phyloP scores from a whole-genome alignment of 768 basidiomycete species.

The Mycena galericulata region DNA sequence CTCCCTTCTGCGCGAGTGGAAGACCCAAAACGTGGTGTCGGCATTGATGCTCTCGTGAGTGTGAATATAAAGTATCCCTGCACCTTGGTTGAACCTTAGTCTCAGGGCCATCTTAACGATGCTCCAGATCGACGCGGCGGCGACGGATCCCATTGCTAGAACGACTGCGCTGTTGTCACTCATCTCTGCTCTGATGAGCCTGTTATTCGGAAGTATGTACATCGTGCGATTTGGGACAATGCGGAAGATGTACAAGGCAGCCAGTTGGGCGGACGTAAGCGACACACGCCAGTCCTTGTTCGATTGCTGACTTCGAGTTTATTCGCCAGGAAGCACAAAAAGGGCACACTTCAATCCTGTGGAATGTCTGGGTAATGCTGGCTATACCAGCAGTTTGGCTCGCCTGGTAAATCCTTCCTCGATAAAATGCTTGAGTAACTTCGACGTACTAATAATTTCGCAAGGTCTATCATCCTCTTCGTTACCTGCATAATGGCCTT shows the following conservation, averaged over 20 bases:
- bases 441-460: background rate
- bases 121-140: slow-evolving; percentile 46
- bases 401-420: slow-evolving; percentile 53
- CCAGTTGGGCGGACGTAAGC: slow-evolving; percentile 68
- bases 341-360: slow-evolving; percentile 10
- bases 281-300: background rate
- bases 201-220: slow-evolving; percentile 70
- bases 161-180: slow-evolving; percentile 67
- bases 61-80: background rate
- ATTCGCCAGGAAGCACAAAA: slow-evolving; percentile 56
- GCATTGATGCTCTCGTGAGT: slow-evolving; percentile 48
- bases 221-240: slow-evolving; percentile 71
- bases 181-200: slow-evolving; percentile 67
- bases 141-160: slow-evolving; percentile 62
- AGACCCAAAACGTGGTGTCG: slow-evolving; percentile 68
- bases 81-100: background rate
- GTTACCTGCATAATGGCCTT: slow-evolving; percentile 59
- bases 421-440: no score
- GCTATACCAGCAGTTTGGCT: slow-evolving; percentile 67
- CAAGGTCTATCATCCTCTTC: slow-evolving; percentile 62
- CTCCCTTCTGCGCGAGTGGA: slow-evolving; percentile 61
- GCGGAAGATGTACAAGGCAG: slow-evolving; percentile 71
- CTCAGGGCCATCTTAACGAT: slow-evolving; percentile 33
- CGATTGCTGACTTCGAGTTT: background rate
- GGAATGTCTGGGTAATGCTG: slow-evolving; percentile 71